Percentiles rank a stretch among this genome's conserved stretches.
These are phyloP conservation scores for Zygnema circumcarinatum DNA, from an alignment of 139 green algal species.

Conservation along the genomic window DNA sequence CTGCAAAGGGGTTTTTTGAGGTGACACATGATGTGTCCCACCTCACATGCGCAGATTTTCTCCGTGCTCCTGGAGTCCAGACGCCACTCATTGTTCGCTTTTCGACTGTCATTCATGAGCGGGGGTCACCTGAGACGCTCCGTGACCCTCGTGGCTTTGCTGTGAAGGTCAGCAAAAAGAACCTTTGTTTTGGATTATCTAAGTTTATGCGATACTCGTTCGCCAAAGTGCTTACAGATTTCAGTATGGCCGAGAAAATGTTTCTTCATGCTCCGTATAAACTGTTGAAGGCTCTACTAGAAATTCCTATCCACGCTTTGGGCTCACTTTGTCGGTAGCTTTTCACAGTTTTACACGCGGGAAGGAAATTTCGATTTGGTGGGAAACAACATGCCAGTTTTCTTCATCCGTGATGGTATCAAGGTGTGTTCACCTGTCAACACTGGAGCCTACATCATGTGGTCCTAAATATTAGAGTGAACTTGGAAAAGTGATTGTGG, in stretches of 20 bases:
- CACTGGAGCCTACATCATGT: too few relatives aligned
- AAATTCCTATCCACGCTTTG: too few relatives aligned
- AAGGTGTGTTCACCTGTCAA: constrained; percentile 67
- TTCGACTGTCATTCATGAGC: constrained; percentile 89
- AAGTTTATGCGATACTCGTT: constrained; percentile 51
- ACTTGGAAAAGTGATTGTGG: too few relatives aligned
- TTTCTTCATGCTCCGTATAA: too few relatives aligned
- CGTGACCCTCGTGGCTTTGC: constrained; percentile 93
- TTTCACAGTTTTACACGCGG: constrained; percentile 13
- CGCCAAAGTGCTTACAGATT: too few relatives aligned
- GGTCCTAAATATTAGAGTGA: too few relatives aligned
- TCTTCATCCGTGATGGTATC: constrained; percentile 94
- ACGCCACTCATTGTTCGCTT: constrained; percentile 94
- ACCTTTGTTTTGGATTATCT: constrained; percentile 95
- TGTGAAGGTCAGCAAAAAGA: constrained; percentile 98
- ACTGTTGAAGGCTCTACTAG: too few relatives aligned
- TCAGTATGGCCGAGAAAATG: too few relatives aligned
- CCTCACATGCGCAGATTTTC: constrained; percentile 93
- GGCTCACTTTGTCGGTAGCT: too few relatives aligned
- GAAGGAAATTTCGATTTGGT: constrained; percentile 66
- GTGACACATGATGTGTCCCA: constrained; percentile 95
- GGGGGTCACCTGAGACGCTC: constrained; percentile 87
- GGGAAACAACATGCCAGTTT: constrained; percentile 94
- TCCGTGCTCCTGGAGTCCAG: constrained; percentile 89
- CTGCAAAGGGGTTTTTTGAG: constrained; percentile 98